These are phyloP conservation scores for Limnanthes douglasii DNA, from an alignment of 345 rosid genomes.

Conservation along the genomic window DNA sequence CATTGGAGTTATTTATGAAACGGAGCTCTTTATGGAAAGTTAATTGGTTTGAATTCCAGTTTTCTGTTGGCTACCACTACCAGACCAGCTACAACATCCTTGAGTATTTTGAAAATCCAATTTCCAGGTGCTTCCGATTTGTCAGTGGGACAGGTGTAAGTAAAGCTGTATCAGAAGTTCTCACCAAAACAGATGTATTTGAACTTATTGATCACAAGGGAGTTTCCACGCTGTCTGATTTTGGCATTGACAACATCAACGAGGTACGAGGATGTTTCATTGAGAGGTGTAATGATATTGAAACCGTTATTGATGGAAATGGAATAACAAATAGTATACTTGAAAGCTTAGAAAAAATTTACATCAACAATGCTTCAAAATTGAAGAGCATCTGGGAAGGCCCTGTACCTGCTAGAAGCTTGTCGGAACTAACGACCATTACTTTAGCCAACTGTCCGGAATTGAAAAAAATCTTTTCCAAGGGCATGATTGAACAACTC, in stretches of 20 bases:
- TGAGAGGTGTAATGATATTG: too few relatives aligned
- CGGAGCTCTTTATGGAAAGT: constrained; percentile 6
- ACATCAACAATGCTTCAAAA: neutral
- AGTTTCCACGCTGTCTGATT: too few relatives aligned
- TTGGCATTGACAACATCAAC: constrained; percentile 3
- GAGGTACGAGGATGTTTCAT: neutral
- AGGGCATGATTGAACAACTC: constrained; percentile 10
- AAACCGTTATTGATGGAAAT: too few relatives aligned
- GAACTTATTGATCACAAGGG: constrained; percentile 14
- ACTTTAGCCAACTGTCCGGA: constrained; percentile 7
- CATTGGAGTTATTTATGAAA: constrained; percentile 6
- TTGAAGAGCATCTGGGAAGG: constrained; percentile 14
- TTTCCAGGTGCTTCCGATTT: constrained; percentile 5
- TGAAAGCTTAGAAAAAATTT: neutral
- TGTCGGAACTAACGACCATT: constrained; percentile 9
- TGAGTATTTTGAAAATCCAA: constrained; percentile 1
- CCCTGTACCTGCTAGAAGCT: constrained; percentile 8
- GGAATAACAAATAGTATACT: neutral
- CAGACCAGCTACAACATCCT: constrained; percentile 4
- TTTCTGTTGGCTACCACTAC: constrained; percentile 6
- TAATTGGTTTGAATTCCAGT: constrained; percentile 6
- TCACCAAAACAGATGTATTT: constrained; percentile 15
- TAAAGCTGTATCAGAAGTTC: constrained; percentile 6
- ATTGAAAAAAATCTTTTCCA: constrained; percentile 9
- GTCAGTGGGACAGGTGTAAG: neutral